Conservation (phyloP, 495 filamentous ascomycete genomes). For the Hamigera avellanea region DNA sequence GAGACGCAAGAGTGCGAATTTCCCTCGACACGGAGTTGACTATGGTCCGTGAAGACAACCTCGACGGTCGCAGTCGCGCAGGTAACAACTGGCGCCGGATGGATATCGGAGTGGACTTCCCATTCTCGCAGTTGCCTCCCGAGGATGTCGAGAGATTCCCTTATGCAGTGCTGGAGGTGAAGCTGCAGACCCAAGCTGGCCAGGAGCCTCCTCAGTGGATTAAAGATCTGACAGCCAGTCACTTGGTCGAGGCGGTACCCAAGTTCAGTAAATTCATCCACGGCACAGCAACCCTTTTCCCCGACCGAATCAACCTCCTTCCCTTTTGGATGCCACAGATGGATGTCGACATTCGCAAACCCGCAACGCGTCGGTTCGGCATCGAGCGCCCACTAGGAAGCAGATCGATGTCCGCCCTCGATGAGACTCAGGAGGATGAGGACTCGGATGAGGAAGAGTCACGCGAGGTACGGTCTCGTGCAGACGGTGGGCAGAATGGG, state of each 20-base stretch:
- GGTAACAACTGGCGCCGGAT: slow-evolving; percentile 92
- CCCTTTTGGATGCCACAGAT: slow-evolving; percentile 99
- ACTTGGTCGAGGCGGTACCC: slow-evolving; percentile 93
- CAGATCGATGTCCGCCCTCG: slow-evolving; percentile 62
- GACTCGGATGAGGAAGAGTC: slow-evolving; percentile 48
- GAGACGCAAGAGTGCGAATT: slow-evolving; percentile 91
- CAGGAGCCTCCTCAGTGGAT: slow-evolving; percentile 97
- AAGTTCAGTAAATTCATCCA: slow-evolving; percentile 99
- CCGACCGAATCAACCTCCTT: slow-evolving; percentile 74
- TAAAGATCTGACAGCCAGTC: slow-evolving; percentile 76
- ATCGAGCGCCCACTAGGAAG: slow-evolving; percentile 71
- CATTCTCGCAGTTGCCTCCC: slow-evolving; percentile 78
- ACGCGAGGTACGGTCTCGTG: slow-evolving; percentile 19
- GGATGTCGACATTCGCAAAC: slow-evolving; percentile 95
- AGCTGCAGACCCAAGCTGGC: slow-evolving; percentile 93
- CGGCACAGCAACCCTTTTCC: slow-evolving; percentile 78
- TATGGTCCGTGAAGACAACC: slow-evolving; percentile 90
- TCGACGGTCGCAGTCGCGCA: slow-evolving; percentile 63
- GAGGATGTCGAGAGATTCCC: slow-evolving; percentile 86
- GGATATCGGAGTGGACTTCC: slow-evolving; percentile 95
- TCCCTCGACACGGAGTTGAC: slow-evolving; percentile 93
- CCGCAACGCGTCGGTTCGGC: slow-evolving; percentile 71
- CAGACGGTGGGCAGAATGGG: slow-evolving; percentile 4
- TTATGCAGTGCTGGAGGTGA: slow-evolving; percentile 94
- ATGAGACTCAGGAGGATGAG: slow-evolving; percentile 54